phyloP scores from a whole-genome alignment of 2,329 filamentous ascomycete genomes.

The Madurella mycetomatis region DNA sequence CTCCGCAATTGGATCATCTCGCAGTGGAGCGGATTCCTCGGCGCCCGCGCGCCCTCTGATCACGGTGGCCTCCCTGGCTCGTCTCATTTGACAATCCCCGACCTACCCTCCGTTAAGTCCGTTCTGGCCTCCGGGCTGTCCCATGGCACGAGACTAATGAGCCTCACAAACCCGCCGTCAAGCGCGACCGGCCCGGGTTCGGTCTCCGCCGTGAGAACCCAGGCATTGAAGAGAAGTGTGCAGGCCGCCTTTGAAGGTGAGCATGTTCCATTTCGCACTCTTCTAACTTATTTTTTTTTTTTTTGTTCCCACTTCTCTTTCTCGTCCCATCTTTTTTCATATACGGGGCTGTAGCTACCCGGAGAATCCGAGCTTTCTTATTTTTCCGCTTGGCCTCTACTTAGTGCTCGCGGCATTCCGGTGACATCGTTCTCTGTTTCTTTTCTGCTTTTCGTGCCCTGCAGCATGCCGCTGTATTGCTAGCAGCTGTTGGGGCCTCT shows the following conservation, averaged over 20 bases:
- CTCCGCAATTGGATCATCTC: background rate
- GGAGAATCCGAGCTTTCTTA: slow-evolving; percentile 9
- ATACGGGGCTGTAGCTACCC: slow-evolving; percentile 12
- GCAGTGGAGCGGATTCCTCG: background rate
- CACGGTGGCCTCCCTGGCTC: background rate
- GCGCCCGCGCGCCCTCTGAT: background rate
- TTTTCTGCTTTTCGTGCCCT: background rate
- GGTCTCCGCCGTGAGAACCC: slow-evolving; percentile 39
- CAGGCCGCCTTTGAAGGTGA: slow-evolving; percentile 60
- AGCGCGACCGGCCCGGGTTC: slow-evolving; percentile 47
- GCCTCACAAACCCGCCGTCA: slow-evolving; percentile 51
- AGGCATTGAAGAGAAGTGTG: slow-evolving; percentile 54
- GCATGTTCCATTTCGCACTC: slow-evolving; percentile 16
- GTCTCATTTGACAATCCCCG: slow-evolving; percentile 11
- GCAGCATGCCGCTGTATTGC: slow-evolving; percentile 4
- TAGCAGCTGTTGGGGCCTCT: background rate
- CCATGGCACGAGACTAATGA: slow-evolving; percentile 37
- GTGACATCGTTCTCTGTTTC: background rate
- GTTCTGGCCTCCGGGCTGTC: slow-evolving; percentile 3
- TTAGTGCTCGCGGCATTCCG: background rate
- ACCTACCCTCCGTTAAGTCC: background rate
- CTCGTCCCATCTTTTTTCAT: background rate
- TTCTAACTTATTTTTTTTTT: slow-evolving; percentile 15
- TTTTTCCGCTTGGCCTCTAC: slow-evolving; percentile 1
- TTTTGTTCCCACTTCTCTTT: background rate